Evolutionary conservation across 257 asterid genomes (phyloP), one percentile per base, ranked within the genome.

Genomic region (Rauvolfia tetraphylla): DNA sequence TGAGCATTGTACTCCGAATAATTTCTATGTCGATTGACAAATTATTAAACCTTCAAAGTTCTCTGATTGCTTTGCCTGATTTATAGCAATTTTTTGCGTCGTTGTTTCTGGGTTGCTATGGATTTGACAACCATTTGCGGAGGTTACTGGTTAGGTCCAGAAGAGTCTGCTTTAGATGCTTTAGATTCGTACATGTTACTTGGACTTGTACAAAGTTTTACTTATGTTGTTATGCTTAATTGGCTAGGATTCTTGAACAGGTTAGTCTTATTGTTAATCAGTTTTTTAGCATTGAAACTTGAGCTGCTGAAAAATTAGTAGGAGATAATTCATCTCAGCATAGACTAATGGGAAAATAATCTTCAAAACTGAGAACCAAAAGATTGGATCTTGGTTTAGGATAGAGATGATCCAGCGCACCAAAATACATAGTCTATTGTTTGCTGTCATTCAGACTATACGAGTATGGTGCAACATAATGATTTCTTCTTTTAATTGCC

Each of bases 391-490:
- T 46, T 46, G 53, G 53, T 41, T 51, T 1, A 5, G 13, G 29
- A 41, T 12, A 5, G 7, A 57, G 27, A 46, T 41, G 3, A 44
- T 29, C 29, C 33, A 20, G 41, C 38, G 87, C 91, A 84, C 88
- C 89, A 83, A 73, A 82, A 84, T 85, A 79, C 89, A 82, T 84
- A 79, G 91, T 84, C 87, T 83, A 53, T 68, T 61, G 39, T 66
- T 29, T 23, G 72, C 27, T 56, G 27, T 48, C 81, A 48, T 56
- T 65, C 82, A 38, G 86, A 79, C 81, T 77, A 80, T 66, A 85
- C 88, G 91, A 87, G 89, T 88, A 81, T 85, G 89, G 89, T 87
- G 88, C 88, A 18, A 87, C 11, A 85, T 79, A 63, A 82, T 25
- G 57, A 8, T 68, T 80, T 85, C 80, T 81, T 73, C 5, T 6